These are phyloP conservation scores for Eragrostis nindensis DNA, from an alignment of 176 grass and related monocot genomes.

Conservation along the genomic window DNA sequence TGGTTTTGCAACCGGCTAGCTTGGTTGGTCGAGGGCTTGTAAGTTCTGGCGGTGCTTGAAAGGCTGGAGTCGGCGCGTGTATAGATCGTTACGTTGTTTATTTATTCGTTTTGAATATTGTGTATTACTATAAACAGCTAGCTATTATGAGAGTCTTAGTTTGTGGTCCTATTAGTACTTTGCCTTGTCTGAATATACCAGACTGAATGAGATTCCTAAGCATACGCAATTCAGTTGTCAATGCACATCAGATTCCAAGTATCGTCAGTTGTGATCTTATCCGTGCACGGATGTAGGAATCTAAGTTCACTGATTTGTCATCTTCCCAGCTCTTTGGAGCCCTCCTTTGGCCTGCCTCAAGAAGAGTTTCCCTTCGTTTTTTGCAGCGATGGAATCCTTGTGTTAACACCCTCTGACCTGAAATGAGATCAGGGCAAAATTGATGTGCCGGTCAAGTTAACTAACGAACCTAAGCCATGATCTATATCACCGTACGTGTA, in stretches of 20 bases:
- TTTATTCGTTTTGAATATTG: not conserved
- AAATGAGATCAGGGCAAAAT: too few species aligned
- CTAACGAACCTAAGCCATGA: too few species aligned
- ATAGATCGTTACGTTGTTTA: not conserved
- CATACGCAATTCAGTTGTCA: not conserved
- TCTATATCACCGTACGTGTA: too few species aligned
- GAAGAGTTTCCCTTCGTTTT: not conserved
- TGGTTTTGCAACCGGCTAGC: not conserved
- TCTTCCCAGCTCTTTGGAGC: not conserved
- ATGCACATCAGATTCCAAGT: constrained; percentile 19
- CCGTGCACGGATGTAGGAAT: not conserved
- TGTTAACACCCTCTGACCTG: not conserved
- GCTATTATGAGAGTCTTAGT: not conserved
- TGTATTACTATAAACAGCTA: not conserved
- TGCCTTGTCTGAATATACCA: not conserved
- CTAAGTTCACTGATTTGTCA: constrained; percentile 18
- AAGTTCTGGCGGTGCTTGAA: constrained; percentile 15
- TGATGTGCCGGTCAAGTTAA: too few species aligned
- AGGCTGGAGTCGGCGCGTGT: not conserved
- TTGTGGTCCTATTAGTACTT: not conserved
- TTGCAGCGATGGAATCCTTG: not conserved
- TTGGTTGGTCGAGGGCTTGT: not conserved
- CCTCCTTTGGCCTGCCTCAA: not conserved
- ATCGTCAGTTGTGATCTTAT: not conserved
- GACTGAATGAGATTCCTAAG: constrained; percentile 34